A percentile compares a stretch with the other conserved stretches of the same genome.
Evolutionary conservation across 345 rosid species (phyloP).

Genomic region (Eucalyptus sideroxylon): DNA sequence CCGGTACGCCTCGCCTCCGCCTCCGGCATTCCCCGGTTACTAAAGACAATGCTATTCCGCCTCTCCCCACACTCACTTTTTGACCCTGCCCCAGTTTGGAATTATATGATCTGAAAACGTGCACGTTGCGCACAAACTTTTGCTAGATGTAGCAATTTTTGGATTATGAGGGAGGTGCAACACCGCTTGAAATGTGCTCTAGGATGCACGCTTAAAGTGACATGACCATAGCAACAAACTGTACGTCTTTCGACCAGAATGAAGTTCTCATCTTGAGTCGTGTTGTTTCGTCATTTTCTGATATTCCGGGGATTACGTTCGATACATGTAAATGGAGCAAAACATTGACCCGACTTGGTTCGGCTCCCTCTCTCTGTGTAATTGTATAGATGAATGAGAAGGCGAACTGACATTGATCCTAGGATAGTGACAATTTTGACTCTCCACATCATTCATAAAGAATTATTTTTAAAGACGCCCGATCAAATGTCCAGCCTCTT

Average conservation of each 20-base stretch:
- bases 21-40: slow-evolving; percentile 55
- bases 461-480: neutral
- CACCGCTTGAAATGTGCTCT: neutral
- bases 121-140: neutral
- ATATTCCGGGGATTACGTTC: neutral
- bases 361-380: neutral
- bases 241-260: neutral
- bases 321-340: neutral
- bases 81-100: neutral
- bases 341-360: neutral
- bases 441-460: neutral
- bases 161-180: neutral
- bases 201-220: neutral
- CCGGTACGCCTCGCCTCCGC: slow-evolving; percentile 55
- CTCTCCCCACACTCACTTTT: neutral
- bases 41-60: neutral
- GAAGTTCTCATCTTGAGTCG: neutral
- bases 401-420: neutral
- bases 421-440: neutral
- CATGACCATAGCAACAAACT: neutral
- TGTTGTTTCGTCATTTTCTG: neutral
- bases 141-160: neutral
- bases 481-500: neutral
- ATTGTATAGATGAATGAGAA: neutral
- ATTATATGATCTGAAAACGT: neutral